A percentile compares a stretch with the other conserved stretches of the same genome.
phyloP scores from a whole-genome alignment of 108 stramenopile species.

The Asterionellopsis glacialis region DNA sequence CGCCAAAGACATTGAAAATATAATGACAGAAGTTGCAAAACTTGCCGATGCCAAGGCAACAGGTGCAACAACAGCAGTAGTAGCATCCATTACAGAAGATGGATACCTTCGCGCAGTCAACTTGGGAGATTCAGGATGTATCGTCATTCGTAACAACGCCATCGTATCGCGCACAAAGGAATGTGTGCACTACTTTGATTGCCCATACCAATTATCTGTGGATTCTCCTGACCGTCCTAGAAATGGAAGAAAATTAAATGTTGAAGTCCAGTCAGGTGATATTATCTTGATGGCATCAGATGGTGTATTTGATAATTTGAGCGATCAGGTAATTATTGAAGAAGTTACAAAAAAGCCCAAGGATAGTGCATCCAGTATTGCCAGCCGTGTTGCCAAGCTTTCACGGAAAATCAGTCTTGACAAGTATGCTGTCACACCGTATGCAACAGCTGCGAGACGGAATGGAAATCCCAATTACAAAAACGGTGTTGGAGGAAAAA shows the following conservation, averaged over 20 bases:
- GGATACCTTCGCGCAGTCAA: slow-evolving; percentile 69
- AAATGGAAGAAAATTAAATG: slow-evolving; percentile 70
- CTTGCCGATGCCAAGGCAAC: slow-evolving; percentile 62
- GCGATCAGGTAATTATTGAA: slow-evolving; percentile 41
- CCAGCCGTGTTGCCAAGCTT: slow-evolving; percentile 56
- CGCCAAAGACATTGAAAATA: slow-evolving; percentile 51
- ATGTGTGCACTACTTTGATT: slow-evolving; percentile 83
- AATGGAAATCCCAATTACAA: slow-evolving; percentile 57
- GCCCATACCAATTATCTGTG: slow-evolving; percentile 80
- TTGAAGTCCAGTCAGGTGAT: slow-evolving; percentile 67
- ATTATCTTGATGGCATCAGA: slow-evolving; percentile 69
- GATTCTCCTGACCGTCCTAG: slow-evolving; percentile 77
- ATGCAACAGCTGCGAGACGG: slow-evolving; percentile 60
- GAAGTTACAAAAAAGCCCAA: slow-evolving; percentile 18
- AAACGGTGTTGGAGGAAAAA: slow-evolving; percentile 76
- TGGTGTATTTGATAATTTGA: slow-evolving; percentile 86
- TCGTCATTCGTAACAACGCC: slow-evolving; percentile 64
- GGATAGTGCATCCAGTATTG: slow-evolving; percentile 33
- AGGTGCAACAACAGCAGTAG: slow-evolving; percentile 80
- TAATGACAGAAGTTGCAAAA: slow-evolving; percentile 52
- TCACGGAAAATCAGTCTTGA: slow-evolving; percentile 69
- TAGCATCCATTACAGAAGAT: slow-evolving; percentile 72
- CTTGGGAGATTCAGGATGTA: slow-evolving; percentile 74
- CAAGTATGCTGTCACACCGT: slow-evolving; percentile 61
- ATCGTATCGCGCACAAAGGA: slow-evolving; percentile 67